phyloP scores from a whole-genome alignment of 441 rosid species.

The Populus tomentosa region DNA sequence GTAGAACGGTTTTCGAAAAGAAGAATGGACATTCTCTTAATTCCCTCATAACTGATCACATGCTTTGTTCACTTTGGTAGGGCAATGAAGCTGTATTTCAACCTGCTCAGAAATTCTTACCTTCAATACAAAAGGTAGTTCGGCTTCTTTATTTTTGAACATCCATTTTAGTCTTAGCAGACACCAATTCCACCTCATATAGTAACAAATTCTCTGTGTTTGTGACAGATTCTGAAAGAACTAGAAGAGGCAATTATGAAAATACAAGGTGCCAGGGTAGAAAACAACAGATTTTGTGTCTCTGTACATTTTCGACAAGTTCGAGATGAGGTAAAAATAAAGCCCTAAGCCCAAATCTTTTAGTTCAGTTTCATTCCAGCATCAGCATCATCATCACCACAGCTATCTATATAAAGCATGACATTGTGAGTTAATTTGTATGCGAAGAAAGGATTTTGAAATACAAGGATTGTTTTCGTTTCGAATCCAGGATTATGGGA shows the following conservation, averaged over 20 bases:
- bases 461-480: too few relatives aligned
- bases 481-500: slow-evolving; percentile 33
- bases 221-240: slow-evolving; percentile 39
- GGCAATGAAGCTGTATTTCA: slow-evolving; percentile 46
- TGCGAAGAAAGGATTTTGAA: not conserved
- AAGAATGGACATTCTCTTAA: not conserved
- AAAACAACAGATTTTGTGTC: slow-evolving; percentile 72
- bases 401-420: not conserved
- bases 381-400: not conserved
- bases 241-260: slow-evolving; percentile 53
- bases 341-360: not conserved
- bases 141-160: not conserved
- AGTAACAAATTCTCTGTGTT: not conserved
- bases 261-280: slow-evolving; percentile 65
- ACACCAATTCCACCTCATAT: not conserved
- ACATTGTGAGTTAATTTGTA: not conserved
- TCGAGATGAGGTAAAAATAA: slow-evolving; percentile 46
- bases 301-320: slow-evolving; percentile 82
- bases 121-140: slow-evolving; percentile 60
- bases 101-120: slow-evolving; percentile 64
- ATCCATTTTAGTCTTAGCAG: not conserved
- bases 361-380: not conserved
- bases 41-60: not conserved
- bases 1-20: not conserved
- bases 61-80: slow-evolving; percentile 28